Base-by-base conservation (phyloP, 176 grass and related monocot species). In the Aegilops bicornis region DNA sequence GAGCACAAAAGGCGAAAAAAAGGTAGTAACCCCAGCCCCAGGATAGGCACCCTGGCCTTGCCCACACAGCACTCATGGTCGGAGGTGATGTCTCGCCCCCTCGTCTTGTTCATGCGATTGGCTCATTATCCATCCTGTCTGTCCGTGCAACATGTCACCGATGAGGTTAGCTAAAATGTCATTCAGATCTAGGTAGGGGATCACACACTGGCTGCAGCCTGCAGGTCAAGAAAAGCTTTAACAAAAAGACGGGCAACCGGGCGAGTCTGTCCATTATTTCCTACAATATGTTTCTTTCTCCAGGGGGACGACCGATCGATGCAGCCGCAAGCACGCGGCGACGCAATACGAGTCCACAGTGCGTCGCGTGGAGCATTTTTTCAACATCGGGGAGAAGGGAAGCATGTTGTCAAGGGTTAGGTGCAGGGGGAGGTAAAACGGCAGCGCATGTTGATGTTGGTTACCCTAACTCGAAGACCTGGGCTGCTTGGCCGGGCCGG, bases 81-180 rank as follows among this genome's bases (percentile, higher is more conserved):
- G 75, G 25, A 37, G 33, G 58, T 35, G 69, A 50, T 68, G 79
- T 78, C 31, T 60, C 40, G 40, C 10, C 10, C 52, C 70, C 64
- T 64, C 79, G 10, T 90, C 64, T 64, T 82, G 3, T 64, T 78
- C 73, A 58, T 3, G 40, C 40, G 23, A 78, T 56, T 63, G 39
- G 52, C 20, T 56, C 33, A 24, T n/a, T 56, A 24, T n/a, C 25
- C 27, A 64, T 64, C 37, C 2, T 2, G 37, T 82, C 17, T 1
- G 37, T 82, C 56, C 17, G 64, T 19, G 68, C 39, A 77, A 72
- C 88, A 64, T 58, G 84, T 79, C 80, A 79, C 58, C 58, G 17
- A 68, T 74, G 80, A 76, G 54, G 76, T 84, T 84, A 91, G 89
- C 89, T 88, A 64, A 54, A 64, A 77, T 72, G 86, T 88, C 89